phyloP scores from a whole-genome alignment of 768 basidiomycete genomes.

The Obba rivulosa region DNA sequence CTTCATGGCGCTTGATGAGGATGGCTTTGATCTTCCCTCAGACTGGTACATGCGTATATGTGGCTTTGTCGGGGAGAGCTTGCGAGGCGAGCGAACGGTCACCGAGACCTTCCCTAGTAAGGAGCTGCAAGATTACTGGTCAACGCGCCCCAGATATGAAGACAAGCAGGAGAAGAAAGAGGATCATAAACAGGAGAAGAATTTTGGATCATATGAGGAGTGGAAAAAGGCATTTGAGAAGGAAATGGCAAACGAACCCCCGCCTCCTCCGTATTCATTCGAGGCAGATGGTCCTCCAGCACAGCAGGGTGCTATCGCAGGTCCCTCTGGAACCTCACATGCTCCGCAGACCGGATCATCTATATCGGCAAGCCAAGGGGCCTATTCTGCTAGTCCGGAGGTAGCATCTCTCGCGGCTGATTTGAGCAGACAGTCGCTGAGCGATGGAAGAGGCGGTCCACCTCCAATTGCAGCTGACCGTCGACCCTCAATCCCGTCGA shows the following conservation, averaged over 20 bases:
- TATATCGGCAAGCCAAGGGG: too few relatives aligned
- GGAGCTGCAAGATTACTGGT: constrained; percentile 74
- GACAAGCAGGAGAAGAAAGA: constrained; percentile 7
- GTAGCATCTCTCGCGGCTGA: neutral
- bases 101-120: constrained; percentile 62
- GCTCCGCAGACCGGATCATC: too few relatives aligned
- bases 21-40: constrained; percentile 69
- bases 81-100: constrained; percentile 60
- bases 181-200: constrained; percentile 6
- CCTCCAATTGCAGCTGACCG: constrained; percentile 5
- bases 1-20: constrained; percentile 72
- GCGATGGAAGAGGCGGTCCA: neutral
- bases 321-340: too few relatives aligned
- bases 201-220: constrained; percentile 33
- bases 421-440: too few relatives aligned
- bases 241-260: constrained; percentile 43
- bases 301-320: neutral
- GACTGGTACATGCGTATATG: constrained; percentile 87
- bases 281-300: constrained; percentile 33
- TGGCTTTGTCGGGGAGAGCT: constrained; percentile 64
- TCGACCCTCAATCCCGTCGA: neutral
- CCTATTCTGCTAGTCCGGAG: neutral
- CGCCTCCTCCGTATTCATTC: constrained; percentile 68
- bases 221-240: constrained; percentile 38
- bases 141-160: constrained; percentile 54